These are phyloP conservation scores for Lactifluus piperatus DNA, from an alignment of 768 basidiomycete genomes.

Conservation along the genomic window DNA sequence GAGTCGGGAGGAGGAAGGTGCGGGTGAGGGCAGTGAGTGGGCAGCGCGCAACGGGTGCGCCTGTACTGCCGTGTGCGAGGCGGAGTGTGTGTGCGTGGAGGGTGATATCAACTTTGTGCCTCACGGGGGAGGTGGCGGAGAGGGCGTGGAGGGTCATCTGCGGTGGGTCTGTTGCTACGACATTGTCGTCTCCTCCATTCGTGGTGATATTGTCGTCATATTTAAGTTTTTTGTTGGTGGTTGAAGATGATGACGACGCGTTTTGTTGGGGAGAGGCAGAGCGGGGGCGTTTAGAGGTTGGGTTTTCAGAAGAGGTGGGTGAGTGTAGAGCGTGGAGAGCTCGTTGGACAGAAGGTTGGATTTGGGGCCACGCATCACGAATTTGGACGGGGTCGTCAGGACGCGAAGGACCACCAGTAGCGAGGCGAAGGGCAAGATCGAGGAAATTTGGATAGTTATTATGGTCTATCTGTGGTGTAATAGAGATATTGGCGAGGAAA, in stretches of 20 bases:
- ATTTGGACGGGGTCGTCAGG: conserved; percentile 1
- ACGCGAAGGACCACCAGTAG: not conserved
- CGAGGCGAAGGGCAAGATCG: conserved; percentile 12
- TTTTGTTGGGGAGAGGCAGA: not conserved
- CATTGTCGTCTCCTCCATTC: conserved; percentile 18
- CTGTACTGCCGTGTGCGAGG: conserved; percentile 43
- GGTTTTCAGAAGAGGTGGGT: not conserved
- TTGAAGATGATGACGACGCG: not conserved
- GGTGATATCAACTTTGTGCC: conserved; percentile 66
- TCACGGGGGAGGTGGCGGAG: conserved; percentile 63
- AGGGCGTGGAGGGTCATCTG: conserved; percentile 54
- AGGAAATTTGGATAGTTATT: not conserved
- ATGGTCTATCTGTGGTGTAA: not conserved
- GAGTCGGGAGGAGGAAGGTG: conserved; percentile 65
- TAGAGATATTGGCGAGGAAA: not conserved
- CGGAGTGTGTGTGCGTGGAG: conserved; percentile 43
- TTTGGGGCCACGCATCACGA: conserved; percentile 7
- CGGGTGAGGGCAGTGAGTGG: conserved; percentile 42
- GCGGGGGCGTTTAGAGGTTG: conserved; percentile 13
- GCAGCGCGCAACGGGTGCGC: conserved; percentile 41
- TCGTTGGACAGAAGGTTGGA: conserved; percentile 3
- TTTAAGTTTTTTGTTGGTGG: conserved; percentile 7
- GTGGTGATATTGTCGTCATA: not conserved
- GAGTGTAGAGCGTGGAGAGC: not conserved
- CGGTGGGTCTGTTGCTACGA: conserved; percentile 29